A percentile compares a stretch with the other conserved stretches of the same genome.
These are phyloP conservation scores for Neurospora sp. DNA, from an alignment of 2,329 filamentous ascomycete genomes.

Conservation along the genomic window DNA sequence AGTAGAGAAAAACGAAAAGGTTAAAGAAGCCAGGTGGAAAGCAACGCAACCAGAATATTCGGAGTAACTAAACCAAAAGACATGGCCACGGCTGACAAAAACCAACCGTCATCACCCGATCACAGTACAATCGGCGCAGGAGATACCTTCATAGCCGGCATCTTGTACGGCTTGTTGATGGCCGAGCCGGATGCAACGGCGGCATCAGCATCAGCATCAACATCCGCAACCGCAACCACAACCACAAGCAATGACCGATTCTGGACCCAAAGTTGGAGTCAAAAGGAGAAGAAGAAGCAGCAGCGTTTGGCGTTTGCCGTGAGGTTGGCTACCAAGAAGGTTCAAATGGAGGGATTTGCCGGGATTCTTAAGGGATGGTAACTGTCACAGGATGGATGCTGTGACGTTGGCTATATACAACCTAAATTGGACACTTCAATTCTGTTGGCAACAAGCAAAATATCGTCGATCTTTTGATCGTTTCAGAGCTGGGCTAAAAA, in stretches of 20 bases:
- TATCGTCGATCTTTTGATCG: no score
- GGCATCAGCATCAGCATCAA: neutral
- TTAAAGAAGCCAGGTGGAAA: neutral
- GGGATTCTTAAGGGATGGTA: conserved; percentile 17
- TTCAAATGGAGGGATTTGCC: conserved; percentile 56
- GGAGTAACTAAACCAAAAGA: neutral
- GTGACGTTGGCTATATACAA: no score
- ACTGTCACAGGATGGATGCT: no score
- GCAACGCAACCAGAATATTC: neutral
- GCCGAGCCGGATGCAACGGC: conserved; percentile 12
- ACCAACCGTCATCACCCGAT: neutral
- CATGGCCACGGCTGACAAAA: neutral
- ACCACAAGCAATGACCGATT: neutral
- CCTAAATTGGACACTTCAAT: no score
- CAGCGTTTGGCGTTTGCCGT: conserved; percentile 47
- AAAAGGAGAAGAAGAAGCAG: conserved; percentile 21
- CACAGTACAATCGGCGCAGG: conserved; percentile 61
- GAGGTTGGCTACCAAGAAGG: conserved; percentile 57
- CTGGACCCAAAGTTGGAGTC: conserved; percentile 28
- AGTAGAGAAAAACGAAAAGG: neutral
- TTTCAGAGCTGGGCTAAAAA: no score
- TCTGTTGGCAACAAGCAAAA: no score
- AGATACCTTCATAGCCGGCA: conserved; percentile 66
- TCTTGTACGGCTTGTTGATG: conserved; percentile 48
- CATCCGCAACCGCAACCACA: neutral